Evolutionary conservation across 371 early-diverging fungal genomes (phyloP).

Genomic region (Rozella allomycis): DNA sequence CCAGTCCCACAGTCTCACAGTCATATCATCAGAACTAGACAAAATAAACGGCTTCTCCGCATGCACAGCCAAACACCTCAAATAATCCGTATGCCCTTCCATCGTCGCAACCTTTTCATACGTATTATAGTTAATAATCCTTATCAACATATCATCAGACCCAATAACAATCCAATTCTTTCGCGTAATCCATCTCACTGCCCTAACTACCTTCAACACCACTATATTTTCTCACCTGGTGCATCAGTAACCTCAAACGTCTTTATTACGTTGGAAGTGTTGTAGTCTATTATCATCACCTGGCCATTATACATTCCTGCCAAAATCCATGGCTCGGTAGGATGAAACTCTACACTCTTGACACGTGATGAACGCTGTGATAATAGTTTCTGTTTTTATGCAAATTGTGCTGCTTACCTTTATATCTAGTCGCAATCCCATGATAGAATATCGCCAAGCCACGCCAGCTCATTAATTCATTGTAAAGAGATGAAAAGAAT

Average conservation of each 20-base stretch:
- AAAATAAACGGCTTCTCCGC: constrained; percentile 79
- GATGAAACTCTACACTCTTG: constrained; percentile 96
- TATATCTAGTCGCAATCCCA: constrained; percentile 4
- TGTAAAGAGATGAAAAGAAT: too few species aligned
- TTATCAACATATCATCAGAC: constrained; percentile 89
- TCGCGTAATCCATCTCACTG: constrained; percentile 83
- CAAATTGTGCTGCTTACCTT: constrained; percentile 1
- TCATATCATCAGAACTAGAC: constrained; percentile 92
- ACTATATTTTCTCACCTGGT: constrained; percentile 28
- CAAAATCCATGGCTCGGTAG: constrained; percentile 95
- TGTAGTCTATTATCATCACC: constrained; percentile 94
- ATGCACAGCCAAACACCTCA: constrained; percentile 88
- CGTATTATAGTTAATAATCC: constrained; percentile 98
- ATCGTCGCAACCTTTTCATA: constrained; percentile 84
- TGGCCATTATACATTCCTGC: constrained; percentile 90
- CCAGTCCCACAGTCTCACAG: constrained; percentile 97
- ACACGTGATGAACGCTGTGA: constrained; percentile 81
- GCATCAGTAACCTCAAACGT: constrained; percentile 82
- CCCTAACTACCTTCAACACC: constrained; percentile 43
- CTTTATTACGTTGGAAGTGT: constrained; percentile 84
- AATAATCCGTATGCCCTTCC: constrained; percentile 96
- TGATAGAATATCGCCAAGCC: too few species aligned
- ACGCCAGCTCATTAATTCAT: too few species aligned
- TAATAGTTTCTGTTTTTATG: constrained; percentile 17
- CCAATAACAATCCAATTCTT: constrained; percentile 95